Conservation (phyloP, 345 rosid species). For the Cardiospermum halicacabum region DNA sequence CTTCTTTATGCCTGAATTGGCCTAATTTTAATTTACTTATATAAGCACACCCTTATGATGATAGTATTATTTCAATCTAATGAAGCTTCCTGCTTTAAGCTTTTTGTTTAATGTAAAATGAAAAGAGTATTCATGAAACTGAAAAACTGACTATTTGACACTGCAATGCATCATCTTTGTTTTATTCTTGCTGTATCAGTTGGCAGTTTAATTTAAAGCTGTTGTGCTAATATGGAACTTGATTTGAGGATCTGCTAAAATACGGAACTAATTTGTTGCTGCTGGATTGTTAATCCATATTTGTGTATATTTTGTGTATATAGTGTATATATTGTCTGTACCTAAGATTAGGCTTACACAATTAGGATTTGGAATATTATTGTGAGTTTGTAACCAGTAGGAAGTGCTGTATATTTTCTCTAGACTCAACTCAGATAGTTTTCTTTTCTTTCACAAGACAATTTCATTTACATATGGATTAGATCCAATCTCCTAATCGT, state of each 20-base stretch:
- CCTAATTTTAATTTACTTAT: not conserved
- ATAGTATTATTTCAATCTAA: not conserved
- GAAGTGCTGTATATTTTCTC: too few relatives aligned
- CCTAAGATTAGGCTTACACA: not conserved
- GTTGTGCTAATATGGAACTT: not conserved
- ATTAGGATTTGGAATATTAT: too few relatives aligned
- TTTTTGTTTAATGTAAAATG: not conserved
- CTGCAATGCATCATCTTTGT: not conserved
- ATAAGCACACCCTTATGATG: not conserved
- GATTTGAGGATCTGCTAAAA: not conserved
- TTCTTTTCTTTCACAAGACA: too few relatives aligned
- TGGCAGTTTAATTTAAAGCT: not conserved
- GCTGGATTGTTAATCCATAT: not conserved
- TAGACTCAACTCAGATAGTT: too few relatives aligned
- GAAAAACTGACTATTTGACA: not conserved
- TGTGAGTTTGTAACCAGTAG: too few relatives aligned
- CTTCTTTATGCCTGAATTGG: not conserved
- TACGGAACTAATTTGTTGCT: not conserved
- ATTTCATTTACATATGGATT: too few relatives aligned
- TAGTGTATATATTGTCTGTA: not conserved
- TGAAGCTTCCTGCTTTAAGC: not conserved
- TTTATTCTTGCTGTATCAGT: not conserved
- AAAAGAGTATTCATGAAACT: too few relatives aligned
- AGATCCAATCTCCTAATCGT: too few relatives aligned
- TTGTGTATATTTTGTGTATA: too few relatives aligned